A percentile compares a stretch with the other conserved stretches of the same genome.
Evolutionary conservation across 176 grass and related monocot genomes (phyloP).

Genomic region (Aechmea fasciata): DNA sequence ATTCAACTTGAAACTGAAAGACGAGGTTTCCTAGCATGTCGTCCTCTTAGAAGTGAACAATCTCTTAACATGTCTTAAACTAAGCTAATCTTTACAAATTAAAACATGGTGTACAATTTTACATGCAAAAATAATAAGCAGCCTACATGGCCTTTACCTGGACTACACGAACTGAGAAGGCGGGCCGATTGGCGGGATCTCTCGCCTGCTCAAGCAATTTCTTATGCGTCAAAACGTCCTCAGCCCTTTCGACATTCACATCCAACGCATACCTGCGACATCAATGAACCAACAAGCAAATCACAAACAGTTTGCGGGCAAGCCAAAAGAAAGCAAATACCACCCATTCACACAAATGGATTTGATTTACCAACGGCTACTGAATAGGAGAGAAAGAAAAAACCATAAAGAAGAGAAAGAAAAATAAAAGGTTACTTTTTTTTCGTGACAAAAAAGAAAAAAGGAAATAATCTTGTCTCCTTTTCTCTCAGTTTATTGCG

Average conservation of each 20-base stretch:
- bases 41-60: too few relatives aligned
- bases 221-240: constrained; percentile 24
- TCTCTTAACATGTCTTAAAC: too few relatives aligned
- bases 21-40: too few relatives aligned
- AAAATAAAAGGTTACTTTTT: too few relatives aligned
- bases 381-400: too few relatives aligned
- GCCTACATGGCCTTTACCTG: constrained; percentile 3
- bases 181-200: constrained; percentile 17
- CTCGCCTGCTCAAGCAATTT: constrained; percentile 13
- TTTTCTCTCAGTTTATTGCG: too few relatives aligned
- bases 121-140: background rate
- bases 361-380: too few relatives aligned
- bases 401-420: too few relatives aligned
- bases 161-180: constrained; percentile 18
- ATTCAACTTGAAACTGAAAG: too few relatives aligned
- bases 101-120: background rate
- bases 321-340: background rate
- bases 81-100: background rate
- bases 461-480: too few relatives aligned
- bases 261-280: constrained; percentile 22
- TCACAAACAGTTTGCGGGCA: background rate
- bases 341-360: too few relatives aligned
- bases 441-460: too few relatives aligned
- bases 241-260: constrained; percentile 25
- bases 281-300: background rate